Percentiles rank a stretch among this genome's conserved stretches.
Conservation (phyloP, 352 stramenopile genomes). For the Pythium folliculosum region DNA sequence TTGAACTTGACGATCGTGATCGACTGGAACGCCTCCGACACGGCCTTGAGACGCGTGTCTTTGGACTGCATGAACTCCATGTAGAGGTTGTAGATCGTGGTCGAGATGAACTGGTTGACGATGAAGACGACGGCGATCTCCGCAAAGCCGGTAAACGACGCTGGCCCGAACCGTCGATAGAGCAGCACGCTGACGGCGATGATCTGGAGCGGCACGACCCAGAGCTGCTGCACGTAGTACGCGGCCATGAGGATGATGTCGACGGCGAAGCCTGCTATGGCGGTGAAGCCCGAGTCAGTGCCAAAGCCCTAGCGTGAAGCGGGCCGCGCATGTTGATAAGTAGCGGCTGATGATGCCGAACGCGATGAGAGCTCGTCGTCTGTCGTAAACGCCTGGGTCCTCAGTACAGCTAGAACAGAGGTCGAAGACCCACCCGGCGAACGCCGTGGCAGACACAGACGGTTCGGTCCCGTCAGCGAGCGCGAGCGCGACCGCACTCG, state of each 20-base stretch:
- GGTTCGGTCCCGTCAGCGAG: too few species aligned
- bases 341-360: too few species aligned
- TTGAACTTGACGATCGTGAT: conserved; percentile 95
- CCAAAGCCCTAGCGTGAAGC: too few species aligned
- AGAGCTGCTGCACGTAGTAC: conserved; percentile 58
- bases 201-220: conserved; percentile 63
- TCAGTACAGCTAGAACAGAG: too few species aligned
- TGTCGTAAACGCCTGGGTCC: too few species aligned
- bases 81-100: conserved; percentile 23
- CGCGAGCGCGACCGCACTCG: too few species aligned
- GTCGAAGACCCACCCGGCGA: too few species aligned
- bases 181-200: conserved; percentile 38
- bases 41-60: conserved; percentile 39
- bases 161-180: conserved; percentile 35
- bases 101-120: conserved; percentile 45
- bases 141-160: conserved; percentile 46
- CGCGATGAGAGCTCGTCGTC: too few species aligned
- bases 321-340: too few species aligned
- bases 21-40: conserved; percentile 57
- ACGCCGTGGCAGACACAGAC: too few species aligned
- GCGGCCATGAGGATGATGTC: conserved; percentile 39
- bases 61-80: conserved; percentile 22
- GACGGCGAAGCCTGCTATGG: too few species aligned
- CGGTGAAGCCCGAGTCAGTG: too few species aligned
- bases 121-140: conserved; percentile 40